These are phyloP conservation scores for Sphagnum contortum DNA, from an alignment of 225 moss, liverwort and hornwort genomes.

Conservation along the genomic window DNA sequence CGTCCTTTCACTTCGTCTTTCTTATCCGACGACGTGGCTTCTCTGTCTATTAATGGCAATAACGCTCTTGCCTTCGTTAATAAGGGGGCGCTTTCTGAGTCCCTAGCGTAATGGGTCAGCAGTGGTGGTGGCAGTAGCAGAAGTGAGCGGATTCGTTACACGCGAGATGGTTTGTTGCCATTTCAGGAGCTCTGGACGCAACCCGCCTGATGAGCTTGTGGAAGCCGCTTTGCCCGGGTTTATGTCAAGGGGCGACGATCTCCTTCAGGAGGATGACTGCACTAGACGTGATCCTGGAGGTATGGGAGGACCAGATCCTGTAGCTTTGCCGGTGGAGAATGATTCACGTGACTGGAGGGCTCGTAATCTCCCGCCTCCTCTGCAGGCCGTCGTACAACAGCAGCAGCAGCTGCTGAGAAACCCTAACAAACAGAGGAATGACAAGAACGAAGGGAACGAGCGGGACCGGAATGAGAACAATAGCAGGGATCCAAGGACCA, in stretches of 20 bases:
- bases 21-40: not conserved
- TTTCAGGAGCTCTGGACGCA: not conserved
- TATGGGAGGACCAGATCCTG: not conserved
- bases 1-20: not conserved
- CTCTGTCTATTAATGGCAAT: not conserved
- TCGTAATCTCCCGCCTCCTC: conserved; percentile 2
- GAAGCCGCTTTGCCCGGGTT: not conserved
- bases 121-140: not conserved
- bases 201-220: not conserved
- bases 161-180: not conserved
- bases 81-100: not conserved
- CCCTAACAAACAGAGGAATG: conserved; percentile 12
- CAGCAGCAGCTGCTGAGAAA: conserved; percentile 23
- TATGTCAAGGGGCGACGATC: not conserved
- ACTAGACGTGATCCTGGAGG: not conserved
- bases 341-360: not conserved
- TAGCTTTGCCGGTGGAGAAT: not conserved
- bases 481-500: conserved; percentile 18
- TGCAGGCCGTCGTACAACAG: not conserved
- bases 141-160: not conserved
- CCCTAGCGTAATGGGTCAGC: not conserved
- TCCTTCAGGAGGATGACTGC: no score
- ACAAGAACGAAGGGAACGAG: conserved; percentile 13
- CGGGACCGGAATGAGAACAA: conserved; percentile 7
- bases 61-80: not conserved